Conservation (phyloP, 2,329 filamentous ascomycete genomes). For the Didymosphaeria variabile region DNA sequence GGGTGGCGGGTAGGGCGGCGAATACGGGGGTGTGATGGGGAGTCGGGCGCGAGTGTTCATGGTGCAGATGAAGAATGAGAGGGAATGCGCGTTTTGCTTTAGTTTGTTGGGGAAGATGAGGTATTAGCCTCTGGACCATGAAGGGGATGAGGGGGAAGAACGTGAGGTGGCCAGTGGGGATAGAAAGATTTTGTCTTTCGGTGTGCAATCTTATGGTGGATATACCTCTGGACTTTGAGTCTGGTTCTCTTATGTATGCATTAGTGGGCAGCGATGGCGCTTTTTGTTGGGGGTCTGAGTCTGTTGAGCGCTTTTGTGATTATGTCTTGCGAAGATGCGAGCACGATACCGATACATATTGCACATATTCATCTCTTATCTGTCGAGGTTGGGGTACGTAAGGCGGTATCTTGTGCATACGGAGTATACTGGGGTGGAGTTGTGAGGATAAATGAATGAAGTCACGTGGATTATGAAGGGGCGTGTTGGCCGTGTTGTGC, state of each 20-base stretch:
- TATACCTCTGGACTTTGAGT: neutral
- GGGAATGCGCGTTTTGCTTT: conserved; percentile 60
- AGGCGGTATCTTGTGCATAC: neutral
- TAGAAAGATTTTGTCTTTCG: neutral
- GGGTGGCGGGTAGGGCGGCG: conserved; percentile 69
- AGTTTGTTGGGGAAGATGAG: conserved; percentile 59
- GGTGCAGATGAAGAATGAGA: conserved; percentile 64
- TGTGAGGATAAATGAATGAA: neutral
- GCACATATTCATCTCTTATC: neutral
- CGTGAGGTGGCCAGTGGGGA: neutral
- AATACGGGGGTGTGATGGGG: conserved; percentile 65
- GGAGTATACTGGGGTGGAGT: neutral
- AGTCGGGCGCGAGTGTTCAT: conserved; percentile 69
- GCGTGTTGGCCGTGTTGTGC: no score
- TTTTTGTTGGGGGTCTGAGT: neutral
- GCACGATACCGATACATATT: neutral
- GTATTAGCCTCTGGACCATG: conserved; percentile 43
- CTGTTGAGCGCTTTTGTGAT: neutral
- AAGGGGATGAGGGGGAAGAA: neutral
- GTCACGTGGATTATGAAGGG: neutral
- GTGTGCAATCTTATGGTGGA: neutral
- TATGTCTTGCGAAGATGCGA: neutral
- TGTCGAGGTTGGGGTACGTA: neutral
- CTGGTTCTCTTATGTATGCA: conserved; percentile 1
- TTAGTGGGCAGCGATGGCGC: neutral